A percentile compares a stretch with the other conserved stretches of the same genome.
Conservation (phyloP, 805 yeast genomes). For the Starmerella davenportii region DNA sequence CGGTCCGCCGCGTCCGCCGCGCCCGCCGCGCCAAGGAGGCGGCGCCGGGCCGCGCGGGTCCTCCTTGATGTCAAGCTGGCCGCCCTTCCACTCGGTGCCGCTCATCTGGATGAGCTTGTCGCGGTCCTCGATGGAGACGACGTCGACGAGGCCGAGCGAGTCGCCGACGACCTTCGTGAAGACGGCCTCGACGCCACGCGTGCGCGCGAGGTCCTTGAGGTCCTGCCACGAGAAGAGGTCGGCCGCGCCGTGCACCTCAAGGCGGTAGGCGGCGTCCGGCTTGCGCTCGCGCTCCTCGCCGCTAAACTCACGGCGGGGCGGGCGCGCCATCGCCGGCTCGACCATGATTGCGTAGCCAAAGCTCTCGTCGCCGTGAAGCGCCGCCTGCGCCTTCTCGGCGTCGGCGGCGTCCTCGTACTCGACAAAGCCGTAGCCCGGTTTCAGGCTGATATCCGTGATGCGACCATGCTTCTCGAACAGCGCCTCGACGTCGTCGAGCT, state of each 20-base stretch:
- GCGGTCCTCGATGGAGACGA: conserved; percentile 83
- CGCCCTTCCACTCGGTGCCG: conserved; percentile 54
- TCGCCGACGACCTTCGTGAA: conserved; percentile 26
- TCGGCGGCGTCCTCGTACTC: conserved; percentile 38
- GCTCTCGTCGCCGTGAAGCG: conserved; percentile 28
- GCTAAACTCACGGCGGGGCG: conserved; percentile 11
- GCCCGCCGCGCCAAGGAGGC: conserved; percentile 25
- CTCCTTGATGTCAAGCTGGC: conserved; percentile 49
- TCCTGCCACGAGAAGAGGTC: conserved; percentile 32
- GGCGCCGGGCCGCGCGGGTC: conserved; percentile 33
- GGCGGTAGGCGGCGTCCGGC: conserved; percentile 17
- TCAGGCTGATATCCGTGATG: conserved; percentile 38
- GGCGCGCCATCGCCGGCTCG: conserved; percentile 22
- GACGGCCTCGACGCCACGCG: conserved; percentile 29
- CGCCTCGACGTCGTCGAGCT: conserved; percentile 29
- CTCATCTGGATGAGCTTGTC: conserved; percentile 70
- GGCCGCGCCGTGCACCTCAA: conserved; percentile 11
- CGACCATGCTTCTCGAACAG: conserved; percentile 35
- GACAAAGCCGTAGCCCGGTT: conserved; percentile 49
- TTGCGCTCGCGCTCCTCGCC: conserved; percentile 12
- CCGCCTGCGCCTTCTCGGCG: conserved; percentile 45
- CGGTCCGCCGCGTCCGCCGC: conserved; percentile 28
- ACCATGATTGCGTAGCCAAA: conserved; percentile 23
- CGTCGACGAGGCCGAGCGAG: conserved; percentile 50
- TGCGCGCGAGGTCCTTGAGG: conserved; percentile 48